phyloP scores from a whole-genome alignment of 495 filamentous ascomycete species.

The Neurospora sp. region DNA sequence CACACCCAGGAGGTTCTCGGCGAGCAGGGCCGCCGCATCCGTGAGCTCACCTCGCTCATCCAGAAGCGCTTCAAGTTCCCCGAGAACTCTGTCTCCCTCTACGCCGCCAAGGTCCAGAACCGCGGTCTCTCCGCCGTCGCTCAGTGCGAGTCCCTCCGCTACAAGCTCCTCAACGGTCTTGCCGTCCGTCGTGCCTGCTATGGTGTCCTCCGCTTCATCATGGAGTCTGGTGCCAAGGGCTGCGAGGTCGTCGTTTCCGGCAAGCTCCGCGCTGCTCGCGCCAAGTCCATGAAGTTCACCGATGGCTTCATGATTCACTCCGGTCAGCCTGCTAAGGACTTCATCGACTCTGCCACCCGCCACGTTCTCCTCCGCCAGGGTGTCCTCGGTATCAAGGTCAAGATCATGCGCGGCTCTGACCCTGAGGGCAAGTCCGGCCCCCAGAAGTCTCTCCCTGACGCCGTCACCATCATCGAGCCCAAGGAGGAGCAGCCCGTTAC shows the following conservation, averaged over 20 bases:
- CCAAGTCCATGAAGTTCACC: slow-evolving; percentile 99
- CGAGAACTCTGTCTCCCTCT: slow-evolving; percentile 98
- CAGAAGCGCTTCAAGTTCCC: slow-evolving; percentile 99
- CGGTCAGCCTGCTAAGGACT: slow-evolving; percentile 97
- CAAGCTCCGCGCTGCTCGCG: slow-evolving; percentile 96
- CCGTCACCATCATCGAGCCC: slow-evolving; percentile 98
- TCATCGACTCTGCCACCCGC: slow-evolving; percentile 95
- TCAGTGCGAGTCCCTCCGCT: slow-evolving; percentile 98
- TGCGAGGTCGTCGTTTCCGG: slow-evolving; percentile 99
- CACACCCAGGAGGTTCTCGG: slow-evolving; percentile 99
- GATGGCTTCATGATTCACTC: slow-evolving; percentile 99
- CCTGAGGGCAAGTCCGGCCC: slow-evolving; percentile 98
- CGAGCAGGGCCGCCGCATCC: slow-evolving; percentile 98
- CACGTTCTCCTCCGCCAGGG: slow-evolving; percentile 99
- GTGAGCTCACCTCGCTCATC: slow-evolving; percentile 98
- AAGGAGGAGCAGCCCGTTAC: slow-evolving; percentile 95
- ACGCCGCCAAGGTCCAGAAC: slow-evolving; percentile 99
- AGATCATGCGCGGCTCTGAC: slow-evolving; percentile 99
- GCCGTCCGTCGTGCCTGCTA: slow-evolving; percentile 97
- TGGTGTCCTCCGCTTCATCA: slow-evolving; percentile 99
- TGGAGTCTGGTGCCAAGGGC: slow-evolving; percentile 98
- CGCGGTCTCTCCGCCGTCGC: slow-evolving; percentile 98
- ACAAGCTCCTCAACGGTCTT: slow-evolving; percentile 99
- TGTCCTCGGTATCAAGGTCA: slow-evolving; percentile 99
- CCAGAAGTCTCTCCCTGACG: slow-evolving; percentile 92